A percentile compares a stretch with the other conserved stretches of the same genome.
These are phyloP conservation scores for Tillandsia fasciculata DNA, from an alignment of 176 grass and related monocot species.

Conservation along the genomic window DNA sequence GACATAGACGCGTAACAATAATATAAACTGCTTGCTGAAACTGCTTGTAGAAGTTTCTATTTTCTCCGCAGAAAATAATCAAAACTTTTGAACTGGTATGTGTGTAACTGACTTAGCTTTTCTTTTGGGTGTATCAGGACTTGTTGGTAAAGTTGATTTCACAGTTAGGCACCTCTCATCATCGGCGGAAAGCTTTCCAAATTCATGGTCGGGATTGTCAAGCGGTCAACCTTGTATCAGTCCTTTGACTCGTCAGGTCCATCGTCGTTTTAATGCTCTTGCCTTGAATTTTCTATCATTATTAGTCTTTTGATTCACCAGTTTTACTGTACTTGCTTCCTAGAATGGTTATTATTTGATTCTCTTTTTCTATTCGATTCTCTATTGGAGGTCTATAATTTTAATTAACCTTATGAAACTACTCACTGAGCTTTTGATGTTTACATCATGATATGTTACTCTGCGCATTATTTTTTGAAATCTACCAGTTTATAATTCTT, in stretches of 20 bases:
- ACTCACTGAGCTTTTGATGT: background rate
- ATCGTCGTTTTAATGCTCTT: too few relatives aligned
- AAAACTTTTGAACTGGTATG: background rate
- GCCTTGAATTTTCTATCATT: background rate
- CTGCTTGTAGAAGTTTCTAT: too few relatives aligned
- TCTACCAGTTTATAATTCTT: too few relatives aligned
- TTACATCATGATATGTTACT: background rate
- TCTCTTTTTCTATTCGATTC: background rate
- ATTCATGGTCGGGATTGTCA: constrained; percentile 54
- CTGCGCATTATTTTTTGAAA: too few relatives aligned
- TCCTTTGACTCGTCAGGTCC: constrained; percentile 36
- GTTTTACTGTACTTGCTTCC: background rate
- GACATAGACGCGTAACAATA: too few relatives aligned
- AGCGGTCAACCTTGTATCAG: constrained; percentile 67
- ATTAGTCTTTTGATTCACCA: background rate
- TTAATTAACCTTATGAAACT: background rate
- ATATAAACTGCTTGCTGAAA: too few relatives aligned
- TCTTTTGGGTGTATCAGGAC: constrained; percentile 33
- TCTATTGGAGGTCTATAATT: background rate
- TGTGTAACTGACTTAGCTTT: constrained; percentile 13
- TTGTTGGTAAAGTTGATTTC: constrained; percentile 96
- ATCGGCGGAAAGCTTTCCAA: constrained; percentile 55
- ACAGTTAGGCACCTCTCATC: constrained; percentile 96
- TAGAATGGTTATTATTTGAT: background rate
- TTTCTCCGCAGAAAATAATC: too few relatives aligned